Base-by-base conservation (phyloP, 1,284 basidiomycete species). In the Pseudozyma sp. region DNA sequence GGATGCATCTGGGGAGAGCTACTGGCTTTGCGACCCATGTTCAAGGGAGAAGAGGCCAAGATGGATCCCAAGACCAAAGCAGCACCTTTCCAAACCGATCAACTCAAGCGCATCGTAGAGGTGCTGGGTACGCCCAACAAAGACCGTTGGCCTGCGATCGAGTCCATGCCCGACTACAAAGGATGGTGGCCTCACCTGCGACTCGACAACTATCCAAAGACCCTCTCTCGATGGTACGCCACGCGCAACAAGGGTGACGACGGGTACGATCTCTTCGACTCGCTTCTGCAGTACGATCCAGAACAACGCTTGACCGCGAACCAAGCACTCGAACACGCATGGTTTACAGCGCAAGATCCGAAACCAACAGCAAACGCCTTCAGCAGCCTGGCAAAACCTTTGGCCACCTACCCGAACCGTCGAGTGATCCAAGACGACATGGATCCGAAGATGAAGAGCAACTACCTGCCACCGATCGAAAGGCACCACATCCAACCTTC, bases 31-130 rank as follows among this genome's bases (percentile, higher is more conserved):
- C 87, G 96, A 9, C 97, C 97, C 0, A 97, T 99, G 77, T 99
- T 99, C 88, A 99, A 99, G 84, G 97, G 97, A 13, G 97, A 99
- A 84, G 97, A 99, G 85, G 96, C 95, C 7, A 98, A 98, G 85
- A 86, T 97, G 63, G 94, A 97, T 35, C 70, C 75, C 9, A 83
- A 82, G 50, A 80, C 65, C n/a, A 83, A 81, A 63, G 61, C 66
- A 1, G 75, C 75, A 11, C 81, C 82, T 3, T 80, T 84, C 34
- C 83, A 84, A 52, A 72, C 72, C 58, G 96, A 99, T 85, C 97
- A 99, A 81, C 88, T 99, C 71, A 87, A 92, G 35, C 94, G 94
- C 86, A 97, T 99, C 44, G 92, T 97, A 66, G 97, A 99, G 74
- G 91, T 99, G 0, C 86, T 98, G 11, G 97, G 97, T 1, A 93